Evolutionary conservation across 1,284 basidiomycete genomes (phyloP).

Genomic region (Puccinia sorghi): DNA sequence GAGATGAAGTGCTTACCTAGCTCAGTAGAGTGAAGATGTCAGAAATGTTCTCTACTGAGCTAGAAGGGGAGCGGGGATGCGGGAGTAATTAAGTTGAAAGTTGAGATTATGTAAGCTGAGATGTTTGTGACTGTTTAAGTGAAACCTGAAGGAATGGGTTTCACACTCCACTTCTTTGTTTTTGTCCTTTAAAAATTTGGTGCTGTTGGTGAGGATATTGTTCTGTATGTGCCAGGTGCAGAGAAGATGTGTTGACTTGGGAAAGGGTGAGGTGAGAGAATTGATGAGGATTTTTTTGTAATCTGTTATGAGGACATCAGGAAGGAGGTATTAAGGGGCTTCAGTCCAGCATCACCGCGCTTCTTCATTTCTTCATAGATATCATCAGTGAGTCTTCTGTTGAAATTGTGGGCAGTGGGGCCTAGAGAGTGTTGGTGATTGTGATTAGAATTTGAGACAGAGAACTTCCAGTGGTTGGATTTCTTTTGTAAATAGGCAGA

Average conservation of each 20-base stretch:
- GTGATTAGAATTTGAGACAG: neutral
- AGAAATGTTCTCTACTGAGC: too few species aligned
- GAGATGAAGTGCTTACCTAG: too few species aligned
- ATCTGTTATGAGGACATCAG: neutral
- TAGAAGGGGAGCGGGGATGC: too few species aligned
- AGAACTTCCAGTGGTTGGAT: neutral
- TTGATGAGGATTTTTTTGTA: neutral
- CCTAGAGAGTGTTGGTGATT: neutral
- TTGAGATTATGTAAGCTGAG: too few species aligned
- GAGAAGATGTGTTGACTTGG: neutral
- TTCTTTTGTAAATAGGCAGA: neutral
- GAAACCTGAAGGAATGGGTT: too few species aligned
- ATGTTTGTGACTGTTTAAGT: too few species aligned
- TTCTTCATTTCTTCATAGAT: conserved; percentile 1
- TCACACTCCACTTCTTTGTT: neutral
- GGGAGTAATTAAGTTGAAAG: too few species aligned
- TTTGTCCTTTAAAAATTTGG: neutral
- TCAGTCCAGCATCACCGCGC: neutral
- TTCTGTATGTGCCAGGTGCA: conserved; percentile 6
- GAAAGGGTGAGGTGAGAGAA: neutral
- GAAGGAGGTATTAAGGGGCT: neutral
- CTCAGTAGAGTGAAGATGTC: too few species aligned
- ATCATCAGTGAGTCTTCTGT: neutral
- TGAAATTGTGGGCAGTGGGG: neutral
- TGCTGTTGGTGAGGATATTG: neutral